Evolutionary conservation across 306 rosid genomes (phyloP).

Genomic region (Styphnolobium japonicum): DNA sequence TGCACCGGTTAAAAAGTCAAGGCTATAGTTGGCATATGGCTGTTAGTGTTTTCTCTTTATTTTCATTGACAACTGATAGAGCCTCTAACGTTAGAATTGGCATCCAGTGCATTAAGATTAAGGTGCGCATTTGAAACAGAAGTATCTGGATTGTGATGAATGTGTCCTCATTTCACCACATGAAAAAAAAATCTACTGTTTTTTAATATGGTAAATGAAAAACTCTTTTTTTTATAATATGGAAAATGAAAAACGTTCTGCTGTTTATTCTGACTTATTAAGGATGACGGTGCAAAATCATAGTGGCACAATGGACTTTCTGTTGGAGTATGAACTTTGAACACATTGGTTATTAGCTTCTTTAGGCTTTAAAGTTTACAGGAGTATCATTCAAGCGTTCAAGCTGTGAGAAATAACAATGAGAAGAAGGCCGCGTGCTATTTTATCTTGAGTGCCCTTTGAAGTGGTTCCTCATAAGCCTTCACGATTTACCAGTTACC

Average conservation of each 20-base stretch:
- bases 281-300: neutral
- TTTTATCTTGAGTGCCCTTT: neutral
- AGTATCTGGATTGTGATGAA: too few relatives aligned
- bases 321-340: neutral
- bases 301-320: neutral
- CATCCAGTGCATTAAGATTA: constrained; percentile 30
- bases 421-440: too few relatives aligned
- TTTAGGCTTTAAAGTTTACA: too few relatives aligned
- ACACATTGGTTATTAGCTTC: neutral
- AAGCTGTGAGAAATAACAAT: neutral
- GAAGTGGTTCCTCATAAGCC: neutral
- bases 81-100: constrained; percentile 10
- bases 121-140: neutral
- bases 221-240: too few relatives aligned
- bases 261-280: too few relatives aligned
- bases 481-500: neutral
- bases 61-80: neutral
- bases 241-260: too few relatives aligned
- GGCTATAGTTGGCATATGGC: too few relatives aligned
- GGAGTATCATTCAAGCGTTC: neutral
- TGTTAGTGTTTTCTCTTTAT: neutral
- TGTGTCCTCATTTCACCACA: too few relatives aligned
- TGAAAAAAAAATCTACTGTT: too few relatives aligned
- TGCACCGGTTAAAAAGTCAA: constrained; percentile 26
- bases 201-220: too few relatives aligned